phyloP scores from a whole-genome alignment of 805 yeast genomes.

The Candida nanaspora region DNA sequence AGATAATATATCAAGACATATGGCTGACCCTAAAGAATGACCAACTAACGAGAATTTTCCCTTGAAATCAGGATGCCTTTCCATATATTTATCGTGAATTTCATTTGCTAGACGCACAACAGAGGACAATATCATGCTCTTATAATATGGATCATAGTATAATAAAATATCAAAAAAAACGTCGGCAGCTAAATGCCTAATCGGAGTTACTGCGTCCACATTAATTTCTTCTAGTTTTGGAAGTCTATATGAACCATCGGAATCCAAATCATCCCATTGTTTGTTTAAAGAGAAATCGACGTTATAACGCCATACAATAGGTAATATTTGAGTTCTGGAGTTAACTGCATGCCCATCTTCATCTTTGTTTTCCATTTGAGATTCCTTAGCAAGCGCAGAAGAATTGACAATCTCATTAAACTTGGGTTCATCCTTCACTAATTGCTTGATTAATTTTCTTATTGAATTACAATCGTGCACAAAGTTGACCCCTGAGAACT shows the following conservation, averaged over 20 bases:
- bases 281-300: slow-evolving; percentile 51
- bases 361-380: slow-evolving; percentile 18
- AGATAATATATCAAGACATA: slow-evolving; percentile 67
- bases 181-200: slow-evolving; percentile 77
- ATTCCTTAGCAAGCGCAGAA: not conserved
- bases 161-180: slow-evolving; percentile 79
- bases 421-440: slow-evolving; percentile 34
- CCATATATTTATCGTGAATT: slow-evolving; percentile 49
- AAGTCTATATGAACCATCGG: slow-evolving; percentile 33
- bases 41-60: slow-evolving; percentile 83
- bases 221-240: slow-evolving; percentile 70
- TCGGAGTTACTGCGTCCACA: slow-evolving; percentile 67
- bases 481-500: slow-evolving; percentile 77
- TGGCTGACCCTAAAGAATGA: slow-evolving; percentile 88
- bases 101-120: slow-evolving; percentile 61
- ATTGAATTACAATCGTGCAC: slow-evolving; percentile 73
- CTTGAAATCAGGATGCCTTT: slow-evolving; percentile 63
- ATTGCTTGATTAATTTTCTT: slow-evolving; percentile 47
- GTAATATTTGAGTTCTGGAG: slow-evolving; percentile 73
- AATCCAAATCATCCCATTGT: slow-evolving; percentile 27
- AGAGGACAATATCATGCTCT: slow-evolving; percentile 49
- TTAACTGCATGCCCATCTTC: slow-evolving; percentile 27
- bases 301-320: slow-evolving; percentile 86
- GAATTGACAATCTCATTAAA: slow-evolving; percentile 32
- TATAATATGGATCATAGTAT: slow-evolving; percentile 66